Base-by-base conservation (phyloP, 192 early-diverging fungal genomes). In the Coemansia sp. region DNA sequence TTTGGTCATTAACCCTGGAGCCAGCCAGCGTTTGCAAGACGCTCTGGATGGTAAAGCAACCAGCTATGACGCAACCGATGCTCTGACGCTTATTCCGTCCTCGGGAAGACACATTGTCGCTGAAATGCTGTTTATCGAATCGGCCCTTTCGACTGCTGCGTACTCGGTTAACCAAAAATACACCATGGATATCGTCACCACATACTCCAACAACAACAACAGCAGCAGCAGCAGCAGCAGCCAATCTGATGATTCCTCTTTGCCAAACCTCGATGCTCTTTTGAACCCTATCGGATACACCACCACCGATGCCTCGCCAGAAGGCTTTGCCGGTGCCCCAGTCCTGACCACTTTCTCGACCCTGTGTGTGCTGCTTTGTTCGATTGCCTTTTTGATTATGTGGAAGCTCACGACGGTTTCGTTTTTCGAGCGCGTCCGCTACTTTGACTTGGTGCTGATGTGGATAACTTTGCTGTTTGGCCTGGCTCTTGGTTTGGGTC, bases 391-490 rank as follows among this genome's bases (percentile, higher is more conserved):
- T n/a, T 41, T 66, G 49, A 65, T 72, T 36, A 43, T 61, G 58
- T 72, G 69, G 62, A 65, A 64, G 54, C 44, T 72, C 42, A 61
- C 69, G 2, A 61, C 49, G 17, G 65, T 65, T 15, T 38, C 56
- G 19, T 61, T 72, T 17, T 72, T 72, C 27, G 10, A 36, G 14
- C 34, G 42, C 32, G 63, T 65, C 24, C 57, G 58, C 23, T 72
- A 42, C 50, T 49, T 62, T 37, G 62, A 72, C 25, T 50, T 72
- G 58, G 26, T 41, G 8, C 32, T 56, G 13, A 72, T 72, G 69
- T 72, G 69, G 69, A 33, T 46, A 0, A 40, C 41, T 14, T 45
- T 72, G 18, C 34, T 72, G 4, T 50, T 72, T 20, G 30, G 69
- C 23, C 23, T 49, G 38, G 56, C 69, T 1, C 58, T 72, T 23